Percentiles rank a stretch among this genome's conserved stretches.
phyloP scores from a whole-genome alignment of 2,329 filamentous ascomycete genomes.

The Ambrosiella cleistominuta region DNA sequence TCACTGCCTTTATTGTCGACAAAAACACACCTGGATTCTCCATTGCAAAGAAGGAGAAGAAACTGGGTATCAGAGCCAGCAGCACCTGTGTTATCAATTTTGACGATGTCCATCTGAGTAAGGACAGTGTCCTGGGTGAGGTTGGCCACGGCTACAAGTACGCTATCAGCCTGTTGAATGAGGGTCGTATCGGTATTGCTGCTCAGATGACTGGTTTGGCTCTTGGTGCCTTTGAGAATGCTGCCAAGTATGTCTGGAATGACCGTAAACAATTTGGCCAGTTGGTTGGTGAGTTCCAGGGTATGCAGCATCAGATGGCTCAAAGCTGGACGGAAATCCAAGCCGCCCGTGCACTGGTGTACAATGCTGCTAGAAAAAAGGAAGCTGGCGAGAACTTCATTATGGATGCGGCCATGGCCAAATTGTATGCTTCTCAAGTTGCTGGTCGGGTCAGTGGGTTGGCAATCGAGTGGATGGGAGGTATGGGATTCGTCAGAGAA shows the following conservation, averaged over 20 bases:
- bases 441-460: slow-evolving; percentile 69
- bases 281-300: slow-evolving; percentile 90
- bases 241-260: slow-evolving; percentile 91
- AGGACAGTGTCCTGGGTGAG: slow-evolving; percentile 73
- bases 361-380: slow-evolving; percentile 94
- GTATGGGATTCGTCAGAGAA: slow-evolving; percentile 96
- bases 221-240: slow-evolving; percentile 87
- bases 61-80: slow-evolving; percentile 88
- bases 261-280: slow-evolving; percentile 93
- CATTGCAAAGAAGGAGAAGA: slow-evolving; percentile 99
- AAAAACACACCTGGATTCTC: slow-evolving; percentile 78
- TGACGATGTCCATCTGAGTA: slow-evolving; percentile 83
- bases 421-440: slow-evolving; percentile 85
- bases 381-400: slow-evolving; percentile 94
- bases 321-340: slow-evolving; percentile 89
- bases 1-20: slow-evolving; percentile 88
- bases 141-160: slow-evolving; percentile 95
- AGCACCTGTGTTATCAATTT: slow-evolving; percentile 96
- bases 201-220: slow-evolving; percentile 97
- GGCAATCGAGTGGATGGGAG: slow-evolving; percentile 97
- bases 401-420: slow-evolving; percentile 92
- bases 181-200: slow-evolving; percentile 92
- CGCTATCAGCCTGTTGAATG: slow-evolving; percentile 83
- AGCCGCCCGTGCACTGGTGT: slow-evolving; percentile 80
- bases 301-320: slow-evolving; percentile 97